phyloP scores from a whole-genome alignment of 2,329 filamentous ascomycete genomes.

The Ophiostoma triangulosporum region DNA sequence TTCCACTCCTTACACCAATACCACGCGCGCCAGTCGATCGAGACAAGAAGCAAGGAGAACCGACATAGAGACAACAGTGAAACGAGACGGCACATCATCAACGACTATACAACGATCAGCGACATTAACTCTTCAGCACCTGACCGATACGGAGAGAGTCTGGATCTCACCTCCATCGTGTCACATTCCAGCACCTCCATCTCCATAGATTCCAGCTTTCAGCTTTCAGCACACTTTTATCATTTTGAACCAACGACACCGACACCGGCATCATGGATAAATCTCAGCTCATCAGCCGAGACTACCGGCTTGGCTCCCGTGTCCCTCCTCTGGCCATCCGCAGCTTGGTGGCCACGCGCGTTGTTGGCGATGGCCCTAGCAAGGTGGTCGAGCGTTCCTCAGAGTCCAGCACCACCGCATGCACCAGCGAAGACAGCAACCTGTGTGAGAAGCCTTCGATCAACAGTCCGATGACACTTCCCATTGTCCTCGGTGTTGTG shows the following conservation, averaged over 20 bases:
- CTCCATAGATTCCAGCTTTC: background rate
- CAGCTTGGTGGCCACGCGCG: conserved; percentile 11
- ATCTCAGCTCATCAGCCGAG: conserved; percentile 6
- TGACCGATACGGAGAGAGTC: background rate
- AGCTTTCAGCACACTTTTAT: too few species aligned
- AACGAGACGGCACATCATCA: background rate
- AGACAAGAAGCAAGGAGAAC: conserved; percentile 2
- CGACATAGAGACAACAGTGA: background rate
- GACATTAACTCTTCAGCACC: background rate
- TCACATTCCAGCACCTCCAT: background rate
- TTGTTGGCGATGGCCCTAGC: conserved; percentile 12
- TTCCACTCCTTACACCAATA: conserved; percentile 34
- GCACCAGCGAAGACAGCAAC: conserved; percentile 20
- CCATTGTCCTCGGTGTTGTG: conserved; percentile 57
- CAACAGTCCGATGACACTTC: conserved; percentile 42
- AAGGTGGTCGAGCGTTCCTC: conserved; percentile 13
- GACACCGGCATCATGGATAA: conserved; percentile 10
- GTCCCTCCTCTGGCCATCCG: conserved; percentile 14
- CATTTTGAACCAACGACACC: background rate
- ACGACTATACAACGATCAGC: background rate
- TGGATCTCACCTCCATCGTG: background rate
- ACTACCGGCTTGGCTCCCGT: conserved; percentile 18
- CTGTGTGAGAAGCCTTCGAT: conserved; percentile 48
- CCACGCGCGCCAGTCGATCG: conserved; percentile 13
- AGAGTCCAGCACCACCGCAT: conserved; percentile 14